Evolutionary conservation across 2,329 filamentous ascomycete species (phyloP).

Genomic region (Chaetomium strumarium): DNA sequence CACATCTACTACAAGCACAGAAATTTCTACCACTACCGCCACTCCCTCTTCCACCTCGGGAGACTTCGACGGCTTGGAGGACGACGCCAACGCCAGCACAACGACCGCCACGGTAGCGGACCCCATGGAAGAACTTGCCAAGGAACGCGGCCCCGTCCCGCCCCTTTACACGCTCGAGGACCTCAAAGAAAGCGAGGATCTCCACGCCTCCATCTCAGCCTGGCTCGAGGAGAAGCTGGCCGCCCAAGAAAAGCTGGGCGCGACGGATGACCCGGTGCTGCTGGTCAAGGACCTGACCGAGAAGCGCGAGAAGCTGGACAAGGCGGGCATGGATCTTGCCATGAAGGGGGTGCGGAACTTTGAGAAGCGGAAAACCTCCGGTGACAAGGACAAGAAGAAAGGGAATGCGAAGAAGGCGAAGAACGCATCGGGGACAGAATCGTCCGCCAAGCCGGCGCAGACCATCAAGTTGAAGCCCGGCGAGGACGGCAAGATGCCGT

Average conservation of each 20-base stretch:
- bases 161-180: slow-evolving; percentile 70
- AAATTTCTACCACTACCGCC: slow-evolving; percentile 31
- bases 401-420: slow-evolving; percentile 26
- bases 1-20: slow-evolving; percentile 33
- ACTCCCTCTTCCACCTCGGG: slow-evolving; percentile 44
- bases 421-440: slow-evolving; percentile 26
- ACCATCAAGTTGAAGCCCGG: slow-evolving; percentile 39
- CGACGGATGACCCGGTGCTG: slow-evolving; percentile 69
- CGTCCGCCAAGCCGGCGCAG: slow-evolving; percentile 22
- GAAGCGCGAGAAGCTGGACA: slow-evolving; percentile 65
- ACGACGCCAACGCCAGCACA: slow-evolving; percentile 46
- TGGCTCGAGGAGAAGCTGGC: slow-evolving; percentile 73
- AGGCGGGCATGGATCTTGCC: slow-evolving; percentile 63
- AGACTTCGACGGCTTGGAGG: slow-evolving; percentile 72
- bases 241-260: slow-evolving; percentile 63
- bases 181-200: slow-evolving; percentile 56
- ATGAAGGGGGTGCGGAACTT: slow-evolving; percentile 60
- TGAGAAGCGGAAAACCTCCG: slow-evolving; percentile 38
- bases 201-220: slow-evolving; percentile 54
- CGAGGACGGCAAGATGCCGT: slow-evolving; percentile 39
- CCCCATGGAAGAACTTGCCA: slow-evolving; percentile 38
- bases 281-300: slow-evolving; percentile 64
- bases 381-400: slow-evolving; percentile 20
- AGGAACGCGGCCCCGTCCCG: slow-evolving; percentile 49
- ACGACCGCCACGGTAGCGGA: slow-evolving; percentile 27